Evolutionary conservation across 2,329 filamentous ascomycete genomes (phyloP).

Genomic region (Pseudogymnoascus sp.): DNA sequence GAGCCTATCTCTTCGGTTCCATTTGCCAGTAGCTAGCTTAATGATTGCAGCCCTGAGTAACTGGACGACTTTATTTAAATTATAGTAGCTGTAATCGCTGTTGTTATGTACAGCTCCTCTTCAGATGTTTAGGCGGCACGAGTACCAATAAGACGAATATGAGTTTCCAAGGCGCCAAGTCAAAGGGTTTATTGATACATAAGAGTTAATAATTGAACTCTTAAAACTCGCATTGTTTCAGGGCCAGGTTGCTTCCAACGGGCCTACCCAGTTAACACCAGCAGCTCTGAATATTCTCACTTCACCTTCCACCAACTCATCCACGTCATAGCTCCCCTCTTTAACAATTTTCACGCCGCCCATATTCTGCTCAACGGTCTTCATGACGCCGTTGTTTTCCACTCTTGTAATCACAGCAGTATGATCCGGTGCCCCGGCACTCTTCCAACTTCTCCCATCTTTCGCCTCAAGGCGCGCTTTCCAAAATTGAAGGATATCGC

Average conservation of each 20-base stretch:
- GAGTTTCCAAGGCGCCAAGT: not conserved
- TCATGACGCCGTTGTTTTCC: conserved; percentile 21
- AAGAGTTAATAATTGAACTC: not conserved
- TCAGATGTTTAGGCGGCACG: too few species aligned
- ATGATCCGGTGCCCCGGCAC: conserved; percentile 29
- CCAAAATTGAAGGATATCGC: conserved; percentile 32
- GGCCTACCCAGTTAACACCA: conserved; percentile 23
- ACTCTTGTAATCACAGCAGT: conserved; percentile 28
- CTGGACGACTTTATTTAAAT: too few species aligned
- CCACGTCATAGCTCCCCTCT: conserved; percentile 24
- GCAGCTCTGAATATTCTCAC: conserved; percentile 28
- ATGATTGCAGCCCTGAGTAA: too few species aligned
- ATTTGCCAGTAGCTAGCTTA: too few species aligned
- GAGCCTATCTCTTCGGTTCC: too few species aligned
- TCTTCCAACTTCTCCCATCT: conserved; percentile 21
- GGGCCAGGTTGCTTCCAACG: conserved; percentile 24
- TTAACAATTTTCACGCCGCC: conserved; percentile 26
- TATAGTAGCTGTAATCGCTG: too few species aligned
- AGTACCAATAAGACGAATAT: not conserved
- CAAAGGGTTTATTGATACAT: not conserved
- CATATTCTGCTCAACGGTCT: conserved; percentile 30
- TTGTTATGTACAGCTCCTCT: too few species aligned
- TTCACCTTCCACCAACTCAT: conserved; percentile 26
- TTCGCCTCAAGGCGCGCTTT: conserved; percentile 24
- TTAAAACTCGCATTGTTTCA: not conserved